phyloP scores from a whole-genome alignment of 192 early-diverging fungal species.

The Chytriomyces hyalinus region DNA sequence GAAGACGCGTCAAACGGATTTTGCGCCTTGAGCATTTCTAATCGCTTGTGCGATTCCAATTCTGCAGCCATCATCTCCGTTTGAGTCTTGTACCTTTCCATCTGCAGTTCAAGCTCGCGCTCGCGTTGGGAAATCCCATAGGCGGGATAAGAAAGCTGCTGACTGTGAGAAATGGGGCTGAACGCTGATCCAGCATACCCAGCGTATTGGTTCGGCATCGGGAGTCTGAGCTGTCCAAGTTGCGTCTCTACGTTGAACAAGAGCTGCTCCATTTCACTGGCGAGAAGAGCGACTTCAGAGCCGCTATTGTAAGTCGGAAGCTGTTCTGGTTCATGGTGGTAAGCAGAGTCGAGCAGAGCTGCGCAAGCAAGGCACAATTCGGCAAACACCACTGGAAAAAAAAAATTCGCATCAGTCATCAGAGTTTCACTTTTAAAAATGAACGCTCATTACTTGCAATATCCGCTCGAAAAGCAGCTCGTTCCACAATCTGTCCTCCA shows the following conservation, averaged over 20 bases:
- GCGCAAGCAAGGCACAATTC: constrained; percentile 15
- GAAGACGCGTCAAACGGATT: not conserved
- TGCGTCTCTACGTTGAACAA: not conserved
- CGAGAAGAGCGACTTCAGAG: not conserved
- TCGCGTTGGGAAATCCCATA: too few species aligned
- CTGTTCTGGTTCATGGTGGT: constrained; percentile 7
- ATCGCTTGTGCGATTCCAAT: not conserved
- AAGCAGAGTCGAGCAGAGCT: constrained; percentile 10
- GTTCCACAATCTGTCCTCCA: constrained; percentile 9
- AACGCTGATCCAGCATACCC: not conserved
- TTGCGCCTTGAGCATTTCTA: not conserved
- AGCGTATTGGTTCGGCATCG: too few species aligned
- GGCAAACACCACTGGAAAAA: constrained; percentile 20
- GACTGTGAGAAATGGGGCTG: not conserved
- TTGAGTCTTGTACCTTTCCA: constrained; percentile 5
- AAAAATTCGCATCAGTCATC: not conserved
- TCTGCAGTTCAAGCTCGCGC: constrained; percentile 5
- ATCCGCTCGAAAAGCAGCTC: constrained; percentile 7
- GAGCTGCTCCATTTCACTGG: constrained; percentile 19
- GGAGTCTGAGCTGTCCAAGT: not conserved
- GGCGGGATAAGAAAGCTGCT: not conserved
- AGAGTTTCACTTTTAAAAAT: not conserved
- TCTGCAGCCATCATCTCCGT: constrained; percentile 12
- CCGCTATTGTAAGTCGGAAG: constrained; percentile 8
- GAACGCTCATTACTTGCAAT: not conserved